Conservation (phyloP, 1,284 basidiomycete genomes). For the Leccinum huronense region DNA sequence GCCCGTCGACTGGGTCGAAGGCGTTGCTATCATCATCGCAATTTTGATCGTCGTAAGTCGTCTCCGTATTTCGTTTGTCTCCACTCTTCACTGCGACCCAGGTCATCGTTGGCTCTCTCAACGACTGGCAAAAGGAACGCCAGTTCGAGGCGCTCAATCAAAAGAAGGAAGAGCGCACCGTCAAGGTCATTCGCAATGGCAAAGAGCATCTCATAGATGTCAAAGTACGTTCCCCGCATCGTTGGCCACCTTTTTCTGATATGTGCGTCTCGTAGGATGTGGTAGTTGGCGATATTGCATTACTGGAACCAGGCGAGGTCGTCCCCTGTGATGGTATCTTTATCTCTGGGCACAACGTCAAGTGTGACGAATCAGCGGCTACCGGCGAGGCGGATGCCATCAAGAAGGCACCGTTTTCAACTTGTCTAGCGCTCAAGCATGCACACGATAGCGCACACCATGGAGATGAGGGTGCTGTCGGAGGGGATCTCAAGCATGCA, state of each 20-base stretch:
- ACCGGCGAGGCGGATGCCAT: slow-evolving; percentile 97
- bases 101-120: slow-evolving; percentile 85
- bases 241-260: not conserved
- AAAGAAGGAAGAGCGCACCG: slow-evolving; percentile 92
- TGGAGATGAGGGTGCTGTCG: slow-evolving; percentile 27
- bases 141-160: slow-evolving; percentile 93
- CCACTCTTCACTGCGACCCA: slow-evolving; percentile 27
- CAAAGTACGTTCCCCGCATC: slow-evolving; percentile 47
- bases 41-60: slow-evolving; percentile 73
- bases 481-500: slow-evolving; percentile 22
- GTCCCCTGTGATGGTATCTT: slow-evolving; percentile 96
- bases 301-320: slow-evolving; percentile 94
- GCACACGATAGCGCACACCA: slow-evolving; percentile 23
- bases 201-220: slow-evolving; percentile 79
- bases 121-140: slow-evolving; percentile 96
- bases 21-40: slow-evolving; percentile 94
- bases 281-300: slow-evolving; percentile 90
- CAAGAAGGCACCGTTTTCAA: slow-evolving; percentile 81
- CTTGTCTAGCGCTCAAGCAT: slow-evolving; percentile 56
- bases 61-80: slow-evolving; percentile 3
- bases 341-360: slow-evolving; percentile 88
- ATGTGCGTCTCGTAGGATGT: slow-evolving; percentile 58
- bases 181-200: slow-evolving; percentile 90
- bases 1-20: slow-evolving; percentile 95
- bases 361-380: slow-evolving; percentile 94